A percentile compares a stretch with the other conserved stretches of the same genome.
phyloP scores from a whole-genome alignment of 2,329 filamentous ascomycete genomes.

The Neonectria coccinea region DNA sequence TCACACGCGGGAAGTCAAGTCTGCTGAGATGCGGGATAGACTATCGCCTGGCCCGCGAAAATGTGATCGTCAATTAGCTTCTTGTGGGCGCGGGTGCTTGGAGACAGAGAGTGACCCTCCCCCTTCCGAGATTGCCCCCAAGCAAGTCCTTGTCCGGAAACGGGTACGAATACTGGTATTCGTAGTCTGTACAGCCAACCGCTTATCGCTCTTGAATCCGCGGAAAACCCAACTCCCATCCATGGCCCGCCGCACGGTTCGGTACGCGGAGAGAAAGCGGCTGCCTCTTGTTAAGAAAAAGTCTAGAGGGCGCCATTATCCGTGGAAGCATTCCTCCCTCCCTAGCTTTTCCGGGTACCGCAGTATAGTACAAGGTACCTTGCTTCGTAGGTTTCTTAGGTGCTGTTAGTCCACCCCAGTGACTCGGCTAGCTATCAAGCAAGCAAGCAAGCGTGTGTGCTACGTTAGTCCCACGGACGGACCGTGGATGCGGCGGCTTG shows the following conservation, averaged over 20 bases:
- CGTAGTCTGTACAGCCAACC: no score
- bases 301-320: neutral
- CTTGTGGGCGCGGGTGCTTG: neutral
- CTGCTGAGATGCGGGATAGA: neutral
- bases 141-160: neutral
- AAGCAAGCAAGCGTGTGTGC: neutral
- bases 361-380: neutral
- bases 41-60: neutral
- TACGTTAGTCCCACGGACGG: neutral
- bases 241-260: neutral
- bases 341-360: neutral
- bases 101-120: neutral
- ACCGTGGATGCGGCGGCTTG: slow-evolving; percentile 1
- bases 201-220: neutral
- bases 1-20: neutral
- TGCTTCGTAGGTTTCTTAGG: neutral
- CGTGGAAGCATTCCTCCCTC: slow-evolving; percentile 3
- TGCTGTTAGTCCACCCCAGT: neutral
- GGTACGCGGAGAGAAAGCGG: neutral
- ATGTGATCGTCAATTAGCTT: slow-evolving; percentile 1
- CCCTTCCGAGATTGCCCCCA: slow-evolving; percentile 24
- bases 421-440: slow-evolving; percentile 2
- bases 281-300: no score
- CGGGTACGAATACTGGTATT: neutral
- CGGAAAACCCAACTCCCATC: neutral